Conservation (phyloP, 2,329 filamentous ascomycete genomes). For the Cordyceps fumosorosea region DNA sequence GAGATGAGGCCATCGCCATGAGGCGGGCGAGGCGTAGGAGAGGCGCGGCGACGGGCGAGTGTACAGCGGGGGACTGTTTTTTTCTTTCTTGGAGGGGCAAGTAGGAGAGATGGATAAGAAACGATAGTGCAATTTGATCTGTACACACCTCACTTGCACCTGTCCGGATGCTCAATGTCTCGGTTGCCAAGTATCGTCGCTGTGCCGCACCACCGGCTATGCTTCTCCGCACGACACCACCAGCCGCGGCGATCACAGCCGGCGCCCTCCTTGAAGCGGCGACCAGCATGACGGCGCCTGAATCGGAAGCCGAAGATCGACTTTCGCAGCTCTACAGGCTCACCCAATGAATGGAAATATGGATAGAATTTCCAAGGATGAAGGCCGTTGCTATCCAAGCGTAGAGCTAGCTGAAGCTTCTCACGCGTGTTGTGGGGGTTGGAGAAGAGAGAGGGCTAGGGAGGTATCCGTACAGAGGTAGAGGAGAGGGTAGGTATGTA, state of each 20-base stretch:
- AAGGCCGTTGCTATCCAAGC: too few species aligned
- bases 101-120: too few species aligned
- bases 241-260: not conserved
- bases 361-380: not conserved
- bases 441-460: not conserved
- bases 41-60: not conserved
- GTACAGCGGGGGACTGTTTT: not conserved
- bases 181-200: constrained; percentile 11
- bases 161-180: constrained; percentile 16
- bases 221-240: constrained; percentile 7
- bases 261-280: not conserved
- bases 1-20: not conserved
- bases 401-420: not conserved
- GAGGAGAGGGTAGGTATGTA: too few species aligned
- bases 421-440: not conserved
- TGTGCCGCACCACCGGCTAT: not conserved
- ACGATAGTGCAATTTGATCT: not conserved
- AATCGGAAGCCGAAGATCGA: not conserved
- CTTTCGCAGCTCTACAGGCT: not conserved
- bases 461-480: too few species aligned
- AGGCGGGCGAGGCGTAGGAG: not conserved
- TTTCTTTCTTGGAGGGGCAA: not conserved
- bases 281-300: not conserved
- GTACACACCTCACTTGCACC: constrained; percentile 14
- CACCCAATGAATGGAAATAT: not conserved